phyloP scores from a whole-genome alignment of 2,329 filamentous ascomycete species.

The Hypoxylon sp. region DNA sequence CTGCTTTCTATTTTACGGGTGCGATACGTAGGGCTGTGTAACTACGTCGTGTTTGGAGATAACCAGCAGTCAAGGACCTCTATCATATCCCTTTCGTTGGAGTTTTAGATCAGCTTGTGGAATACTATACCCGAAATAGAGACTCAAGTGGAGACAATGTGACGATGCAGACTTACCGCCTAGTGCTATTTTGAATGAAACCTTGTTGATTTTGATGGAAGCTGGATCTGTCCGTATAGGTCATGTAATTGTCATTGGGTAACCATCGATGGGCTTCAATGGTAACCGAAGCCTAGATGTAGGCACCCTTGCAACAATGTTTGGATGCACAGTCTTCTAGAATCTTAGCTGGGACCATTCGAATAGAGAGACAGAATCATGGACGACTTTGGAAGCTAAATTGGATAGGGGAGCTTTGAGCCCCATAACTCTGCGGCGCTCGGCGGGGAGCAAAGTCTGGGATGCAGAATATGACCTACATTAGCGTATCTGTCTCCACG shows the following conservation, averaged over 20 bases:
- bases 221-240: not conserved
- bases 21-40: not conserved
- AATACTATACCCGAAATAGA: not conserved
- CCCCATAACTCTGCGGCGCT: not conserved
- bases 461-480: not conserved
- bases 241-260: not conserved
- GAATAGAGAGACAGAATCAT: not conserved
- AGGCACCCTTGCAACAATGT: not conserved
- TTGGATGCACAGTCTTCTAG: not conserved
- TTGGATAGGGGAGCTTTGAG: too few species aligned
- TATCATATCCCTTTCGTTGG: not conserved
- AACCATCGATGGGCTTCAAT: not conserved
- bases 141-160: not conserved
- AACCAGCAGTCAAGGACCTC: not conserved
- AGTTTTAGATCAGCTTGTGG: conserved; percentile 1
- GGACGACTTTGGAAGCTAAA: not conserved
- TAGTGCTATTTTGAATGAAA: not conserved
- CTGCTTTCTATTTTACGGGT: not conserved
- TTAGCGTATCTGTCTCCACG: conserved; percentile 5
- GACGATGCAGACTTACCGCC: not conserved
- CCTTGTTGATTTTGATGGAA: not conserved
- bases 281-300: not conserved
- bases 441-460: not conserved
- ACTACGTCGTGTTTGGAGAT: not conserved
- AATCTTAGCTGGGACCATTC: not conserved